These are phyloP conservation scores for Daucus carota DNA, from an alignment of 129 eudicot genomes.

Conservation along the genomic window DH1_v3.0 NC_030382.2:54430501-54431000, in stretches of 20 bases:
- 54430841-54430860: slow-evolving; percentile 79
- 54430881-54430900: slow-evolving; percentile 70
- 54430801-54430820: neutral
- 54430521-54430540: neutral
- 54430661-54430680: neutral
- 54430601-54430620: neutral
- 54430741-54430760: neutral
- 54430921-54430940: slow-evolving; percentile 34
- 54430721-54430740: neutral
- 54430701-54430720: neutral
- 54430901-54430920: slow-evolving; percentile 26
- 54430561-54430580: no score
- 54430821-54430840: slow-evolving; percentile 27
- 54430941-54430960: neutral
- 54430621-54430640: neutral
- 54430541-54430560: no score
- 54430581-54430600: neutral
- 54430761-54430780: neutral
- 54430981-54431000: slow-evolving; percentile 1
- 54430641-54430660: neutral
- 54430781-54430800: neutral
- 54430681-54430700: neutral
- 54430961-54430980: neutral
- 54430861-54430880: slow-evolving; percentile 83
- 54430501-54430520: neutral